Evolutionary conservation across 2,329 filamentous ascomycete species (phyloP), one percentile per base, ranked within the genome.

Genomic region (Lomentospora prolificans): DNA sequence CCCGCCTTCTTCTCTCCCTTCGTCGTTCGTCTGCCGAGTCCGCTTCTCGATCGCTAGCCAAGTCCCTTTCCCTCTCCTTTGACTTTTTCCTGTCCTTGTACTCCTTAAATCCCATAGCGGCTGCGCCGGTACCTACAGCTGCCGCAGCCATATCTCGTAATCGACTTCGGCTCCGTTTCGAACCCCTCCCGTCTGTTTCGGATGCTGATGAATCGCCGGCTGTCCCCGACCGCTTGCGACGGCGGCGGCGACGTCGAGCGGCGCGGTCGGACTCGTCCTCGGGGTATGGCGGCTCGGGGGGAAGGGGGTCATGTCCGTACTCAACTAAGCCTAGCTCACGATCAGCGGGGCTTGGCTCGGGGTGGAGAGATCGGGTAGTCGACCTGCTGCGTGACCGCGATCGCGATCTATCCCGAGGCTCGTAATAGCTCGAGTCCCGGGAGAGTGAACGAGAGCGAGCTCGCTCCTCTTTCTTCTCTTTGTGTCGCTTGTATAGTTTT

Each of bases 261-360:
- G 17, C 44, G 63, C 62, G n/a, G 14, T 57, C 51, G 53, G 63
- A 58, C 59, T 22, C 54, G 31, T 60, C 53, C 7, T 60, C 58
- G 56, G 65, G 64, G 46, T 59, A 56, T 31, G 66, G 68, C 61
- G 69, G 66, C 58, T 68, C 64, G 59, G 72, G 72, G 61, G 70
- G 69, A 60, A 85, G 73, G 63, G 81, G 80, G 61, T 77, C 75
- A 65, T 72, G 74, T 62, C 82, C 82, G 73, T 85, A 85, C 68
- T 85, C 79, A 77, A 85, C 80, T 75, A 84, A 75, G 72, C 81
- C 82, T 82, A 84, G 72, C 72, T 83, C 80, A 73, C 75, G 77
- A 80, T 84, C 81, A 84, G 78, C 75, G 67, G 66, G 61, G 61
- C 69, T 70, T 65, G 71, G 70, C 67, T 77, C 74, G 63, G 75